These are phyloP conservation scores for Sporothrix protearum DNA, from an alignment of 2,329 filamentous ascomycete genomes.

Conservation along the genomic window DNA sequence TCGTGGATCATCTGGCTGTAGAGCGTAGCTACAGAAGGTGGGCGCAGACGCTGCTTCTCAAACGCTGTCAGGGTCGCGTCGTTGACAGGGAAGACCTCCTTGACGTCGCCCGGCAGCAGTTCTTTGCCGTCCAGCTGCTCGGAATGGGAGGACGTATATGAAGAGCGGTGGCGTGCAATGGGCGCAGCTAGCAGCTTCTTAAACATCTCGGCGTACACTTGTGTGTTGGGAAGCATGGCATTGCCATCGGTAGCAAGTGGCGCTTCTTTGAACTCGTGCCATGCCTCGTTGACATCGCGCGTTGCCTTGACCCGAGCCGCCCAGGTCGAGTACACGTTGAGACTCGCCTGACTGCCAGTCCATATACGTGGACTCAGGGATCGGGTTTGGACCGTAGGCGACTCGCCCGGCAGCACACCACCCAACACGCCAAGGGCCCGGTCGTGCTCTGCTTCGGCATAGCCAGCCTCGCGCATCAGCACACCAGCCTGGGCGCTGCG, in stretches of 20 bases:
- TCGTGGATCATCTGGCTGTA: slow-evolving; percentile 55
- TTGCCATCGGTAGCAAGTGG: slow-evolving; percentile 32
- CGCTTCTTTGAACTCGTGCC: slow-evolving; percentile 47
- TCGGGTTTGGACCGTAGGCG: slow-evolving; percentile 56
- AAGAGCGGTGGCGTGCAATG: slow-evolving; percentile 26
- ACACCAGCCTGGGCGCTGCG: slow-evolving; percentile 51
- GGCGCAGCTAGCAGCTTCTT: slow-evolving; percentile 48
- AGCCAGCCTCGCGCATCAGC: slow-evolving; percentile 56
- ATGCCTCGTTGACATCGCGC: slow-evolving; percentile 59
- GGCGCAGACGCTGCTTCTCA: slow-evolving; percentile 58
- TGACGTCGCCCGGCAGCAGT: slow-evolving; percentile 57
- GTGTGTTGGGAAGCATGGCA: slow-evolving; percentile 36
- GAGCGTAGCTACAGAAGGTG: slow-evolving; percentile 57
- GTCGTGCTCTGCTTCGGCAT: slow-evolving; percentile 46
- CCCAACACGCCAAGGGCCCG: slow-evolving; percentile 50
- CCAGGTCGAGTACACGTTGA: slow-evolving; percentile 46
- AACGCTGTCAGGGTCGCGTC: slow-evolving; percentile 60
- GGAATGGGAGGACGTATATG: background rate
- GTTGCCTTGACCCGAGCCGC: slow-evolving; percentile 56
- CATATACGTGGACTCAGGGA: slow-evolving; percentile 37
- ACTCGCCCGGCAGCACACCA: slow-evolving; percentile 48
- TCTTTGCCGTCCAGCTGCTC: slow-evolving; percentile 2
- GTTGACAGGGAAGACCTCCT: slow-evolving; percentile 53
- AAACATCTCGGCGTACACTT: slow-evolving; percentile 60
- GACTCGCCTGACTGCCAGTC: slow-evolving; percentile 31